Evolutionary conservation across 768 basidiomycete genomes (phyloP), one percentile per base, ranked within the genome.

Genomic region (Baorangia bicolor): DNA sequence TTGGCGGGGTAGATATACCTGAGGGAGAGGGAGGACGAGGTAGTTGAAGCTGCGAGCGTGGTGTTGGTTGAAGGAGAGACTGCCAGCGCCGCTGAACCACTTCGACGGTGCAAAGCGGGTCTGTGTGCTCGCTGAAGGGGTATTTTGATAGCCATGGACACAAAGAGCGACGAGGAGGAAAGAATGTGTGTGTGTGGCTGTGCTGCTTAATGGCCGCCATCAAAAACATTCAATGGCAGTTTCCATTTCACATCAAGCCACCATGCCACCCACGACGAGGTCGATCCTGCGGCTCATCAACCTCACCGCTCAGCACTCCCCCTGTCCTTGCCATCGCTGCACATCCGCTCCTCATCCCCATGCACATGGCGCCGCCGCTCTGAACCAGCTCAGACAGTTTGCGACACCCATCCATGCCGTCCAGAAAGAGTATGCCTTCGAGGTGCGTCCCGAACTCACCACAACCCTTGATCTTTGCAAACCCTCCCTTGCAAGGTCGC

Each of bases 341-440:
- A 76, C 80, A 20, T 64, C 81, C 40, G 66, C 74, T 9, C 14
- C 8, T 25, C 2, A 30, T 31, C 10, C 46, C 16, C 77, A 73
- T 51, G 31, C 56, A 42, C 77, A 77, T 53, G 69, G 65, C n/a
- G 75, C 77, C 48, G 62, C 77, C 0, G 79, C 82, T 30, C 64
- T 86, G 49, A 82, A 74, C 56, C 86, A 89, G 67, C 71, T 91
- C 59, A 76, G 92, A 60, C 84, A 75, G 68, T 82, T 89, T 54
- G 92, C 92, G 13, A 88, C 88, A 0, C 93, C 93, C 34, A 84
- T 90, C 6, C 80, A 88, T 31, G 63, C 70, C 1, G 74, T 85
- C 4, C 77, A 91, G 75, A 93, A 88, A 70, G 94, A 96, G 73
- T 95, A 95, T 67, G 94, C 94, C 0, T 96, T 95, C 66, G 94